Conservation (phyloP, 2,329 filamentous ascomycete genomes). For the Colletotrichum truncatum region DNA sequence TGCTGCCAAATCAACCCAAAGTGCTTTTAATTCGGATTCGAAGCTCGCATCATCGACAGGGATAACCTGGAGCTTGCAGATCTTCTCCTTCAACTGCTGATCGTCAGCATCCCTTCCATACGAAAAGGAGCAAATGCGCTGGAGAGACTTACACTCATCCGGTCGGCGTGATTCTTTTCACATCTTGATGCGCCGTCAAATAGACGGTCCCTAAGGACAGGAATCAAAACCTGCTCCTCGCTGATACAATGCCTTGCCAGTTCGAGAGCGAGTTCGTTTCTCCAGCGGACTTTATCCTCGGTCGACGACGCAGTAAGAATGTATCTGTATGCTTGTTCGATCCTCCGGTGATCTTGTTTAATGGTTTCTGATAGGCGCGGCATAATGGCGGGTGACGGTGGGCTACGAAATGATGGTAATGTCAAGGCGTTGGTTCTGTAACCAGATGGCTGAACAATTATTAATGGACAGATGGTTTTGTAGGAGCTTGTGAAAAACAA, state of each 20-base stretch:
- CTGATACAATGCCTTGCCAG: conserved; percentile 28
- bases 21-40: conserved; percentile 3
- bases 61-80: conserved; percentile 3
- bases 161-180: conserved; percentile 5
- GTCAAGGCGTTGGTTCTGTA: no score
- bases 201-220: conserved; percentile 1
- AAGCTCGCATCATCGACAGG: conserved; percentile 10
- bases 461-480: no score
- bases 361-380: conserved; percentile 20
- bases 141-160: neutral
- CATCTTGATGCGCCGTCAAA: conserved; percentile 12
- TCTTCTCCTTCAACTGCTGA: conserved; percentile 21
- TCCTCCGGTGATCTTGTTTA: conserved; percentile 24
- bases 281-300: conserved; percentile 19
- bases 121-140: no score
- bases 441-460: neutral
- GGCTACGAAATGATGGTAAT: no score
- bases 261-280: conserved; percentile 20
- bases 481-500: no score
- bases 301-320: conserved; percentile 1
- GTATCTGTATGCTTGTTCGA: conserved; percentile 24
- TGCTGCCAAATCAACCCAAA: conserved; percentile 15
- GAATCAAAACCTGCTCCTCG: conserved; percentile 21
- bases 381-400: conserved; percentile 17
- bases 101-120: neutral